Conservation (phyloP, 2,329 filamentous ascomycete genomes). For the Cryphonectria naterciae region DNA sequence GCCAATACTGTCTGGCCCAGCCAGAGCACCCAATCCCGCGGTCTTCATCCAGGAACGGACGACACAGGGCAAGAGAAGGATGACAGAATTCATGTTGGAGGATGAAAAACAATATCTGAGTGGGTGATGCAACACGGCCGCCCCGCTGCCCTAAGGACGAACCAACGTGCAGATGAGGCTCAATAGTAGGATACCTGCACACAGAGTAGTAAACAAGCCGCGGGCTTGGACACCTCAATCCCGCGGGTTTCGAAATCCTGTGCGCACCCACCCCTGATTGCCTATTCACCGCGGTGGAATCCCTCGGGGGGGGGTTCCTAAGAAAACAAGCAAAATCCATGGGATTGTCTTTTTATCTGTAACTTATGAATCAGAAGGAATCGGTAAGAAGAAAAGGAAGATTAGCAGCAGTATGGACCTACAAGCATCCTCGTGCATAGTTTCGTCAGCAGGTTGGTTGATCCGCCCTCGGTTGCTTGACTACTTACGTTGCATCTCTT, state of each 20-base stretch:
- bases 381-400: not conserved
- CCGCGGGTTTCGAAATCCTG: conserved; percentile 3
- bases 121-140: not conserved
- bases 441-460: not conserved
- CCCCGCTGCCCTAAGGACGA: not conserved
- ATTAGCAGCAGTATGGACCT: not conserved
- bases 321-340: not conserved
- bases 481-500: too few species aligned
- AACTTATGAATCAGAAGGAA: not conserved
- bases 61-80: not conserved
- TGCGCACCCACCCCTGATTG: not conserved
- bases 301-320: too few species aligned
- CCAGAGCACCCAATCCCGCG: not conserved
- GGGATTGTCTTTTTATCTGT: not conserved
- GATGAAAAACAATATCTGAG: not conserved
- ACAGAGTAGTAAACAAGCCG: not conserved
- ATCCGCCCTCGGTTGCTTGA: not conserved
- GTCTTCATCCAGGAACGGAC: not conserved
- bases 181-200: not conserved
- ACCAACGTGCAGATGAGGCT: not conserved
- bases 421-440: not conserved
- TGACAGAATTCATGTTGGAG: not conserved
- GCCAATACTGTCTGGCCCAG: not conserved
- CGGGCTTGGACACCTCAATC: not conserved
- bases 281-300: not conserved